Evolutionary conservation across 2,329 filamentous ascomycete species (phyloP).

Genomic region (Diplodia mutila): DNA sequence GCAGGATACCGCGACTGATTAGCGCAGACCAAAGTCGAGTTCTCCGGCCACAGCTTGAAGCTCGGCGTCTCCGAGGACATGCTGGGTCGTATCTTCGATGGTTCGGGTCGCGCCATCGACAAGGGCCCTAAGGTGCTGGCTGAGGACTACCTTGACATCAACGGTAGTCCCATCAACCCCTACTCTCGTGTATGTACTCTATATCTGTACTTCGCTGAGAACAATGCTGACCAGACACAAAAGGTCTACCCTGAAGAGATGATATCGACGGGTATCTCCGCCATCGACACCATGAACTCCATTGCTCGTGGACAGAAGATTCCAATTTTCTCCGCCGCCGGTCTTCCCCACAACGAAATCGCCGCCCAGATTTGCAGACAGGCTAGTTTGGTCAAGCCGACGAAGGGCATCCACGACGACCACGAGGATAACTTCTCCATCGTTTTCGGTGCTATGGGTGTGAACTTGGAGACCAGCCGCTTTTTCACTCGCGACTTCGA

Average conservation of each 20-base stretch:
- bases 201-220: constrained; percentile 27
- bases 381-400: constrained; percentile 88
- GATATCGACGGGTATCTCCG: constrained; percentile 99
- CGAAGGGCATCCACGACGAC: constrained; percentile 93
- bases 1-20: constrained; percentile 32
- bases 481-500: constrained; percentile 99
- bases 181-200: constrained; percentile 79
- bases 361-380: constrained; percentile 98
- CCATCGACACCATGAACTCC: constrained; percentile 91
- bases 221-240: constrained; percentile 28
- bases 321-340: constrained; percentile 96
- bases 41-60: constrained; percentile 95
- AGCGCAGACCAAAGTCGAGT: constrained; percentile 88
- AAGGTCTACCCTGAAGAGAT: constrained; percentile 99
- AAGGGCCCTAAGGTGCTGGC: constrained; percentile 98
- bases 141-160: constrained; percentile 98
- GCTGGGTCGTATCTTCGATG: constrained; percentile 98
- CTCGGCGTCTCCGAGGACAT: constrained; percentile 99
- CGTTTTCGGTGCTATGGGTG: constrained; percentile 99
- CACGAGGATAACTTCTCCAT: constrained; percentile 99
- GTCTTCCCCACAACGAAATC: constrained; percentile 99
- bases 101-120: constrained; percentile 96
- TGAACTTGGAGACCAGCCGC: constrained; percentile 97
- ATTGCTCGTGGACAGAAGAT: constrained; percentile 99
- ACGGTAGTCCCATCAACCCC: constrained; percentile 97